These are phyloP conservation scores for Xylariaceae sp. DNA, from an alignment of 2,329 filamentous ascomycete species.

Conservation along the genomic window DNA sequence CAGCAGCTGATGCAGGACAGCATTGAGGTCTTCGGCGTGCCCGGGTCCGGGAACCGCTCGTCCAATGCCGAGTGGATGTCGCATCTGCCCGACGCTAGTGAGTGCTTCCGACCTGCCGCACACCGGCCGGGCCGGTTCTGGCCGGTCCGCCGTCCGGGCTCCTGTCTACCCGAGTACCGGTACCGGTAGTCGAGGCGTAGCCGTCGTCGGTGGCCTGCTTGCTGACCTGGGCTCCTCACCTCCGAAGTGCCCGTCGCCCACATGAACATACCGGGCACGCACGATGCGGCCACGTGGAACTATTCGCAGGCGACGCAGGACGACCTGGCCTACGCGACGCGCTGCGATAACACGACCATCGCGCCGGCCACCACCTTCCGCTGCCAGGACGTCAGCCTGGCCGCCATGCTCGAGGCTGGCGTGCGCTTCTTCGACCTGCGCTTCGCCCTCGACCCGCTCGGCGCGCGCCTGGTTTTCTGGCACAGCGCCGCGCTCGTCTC, in stretches of 20 bases:
- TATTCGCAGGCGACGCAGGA: slow-evolving; percentile 36
- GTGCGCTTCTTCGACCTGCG: slow-evolving; percentile 43
- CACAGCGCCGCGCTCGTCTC: slow-evolving; percentile 37
- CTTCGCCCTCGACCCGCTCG: slow-evolving; percentile 39
- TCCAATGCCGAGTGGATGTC: slow-evolving; percentile 37
- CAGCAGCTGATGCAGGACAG: slow-evolving; percentile 34
- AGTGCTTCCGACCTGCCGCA: too few relatives aligned
- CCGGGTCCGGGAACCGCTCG: slow-evolving; percentile 4
- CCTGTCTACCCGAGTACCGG: too few relatives aligned
- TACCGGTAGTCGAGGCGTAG: too few relatives aligned
- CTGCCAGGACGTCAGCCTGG: slow-evolving; percentile 32
- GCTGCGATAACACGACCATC: slow-evolving; percentile 27
- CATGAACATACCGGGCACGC: slow-evolving; percentile 43
- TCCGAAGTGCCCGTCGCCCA: too few relatives aligned
- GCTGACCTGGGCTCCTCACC: too few relatives aligned
- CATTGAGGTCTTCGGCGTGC: slow-evolving; percentile 33
- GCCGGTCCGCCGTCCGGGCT: too few relatives aligned
- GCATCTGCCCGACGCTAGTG: slow-evolving; percentile 31
- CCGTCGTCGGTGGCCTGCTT: neutral
- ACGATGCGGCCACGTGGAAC: slow-evolving; percentile 46
- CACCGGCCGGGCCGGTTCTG: too few relatives aligned
- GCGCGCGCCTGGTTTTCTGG: slow-evolving; percentile 39
- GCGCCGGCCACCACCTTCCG: slow-evolving; percentile 25
- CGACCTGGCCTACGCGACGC: slow-evolving; percentile 29
- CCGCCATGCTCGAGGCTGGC: slow-evolving; percentile 34